phyloP scores from a whole-genome alignment of 257 asterid species.

The Fraxinus cuspidata region DNA sequence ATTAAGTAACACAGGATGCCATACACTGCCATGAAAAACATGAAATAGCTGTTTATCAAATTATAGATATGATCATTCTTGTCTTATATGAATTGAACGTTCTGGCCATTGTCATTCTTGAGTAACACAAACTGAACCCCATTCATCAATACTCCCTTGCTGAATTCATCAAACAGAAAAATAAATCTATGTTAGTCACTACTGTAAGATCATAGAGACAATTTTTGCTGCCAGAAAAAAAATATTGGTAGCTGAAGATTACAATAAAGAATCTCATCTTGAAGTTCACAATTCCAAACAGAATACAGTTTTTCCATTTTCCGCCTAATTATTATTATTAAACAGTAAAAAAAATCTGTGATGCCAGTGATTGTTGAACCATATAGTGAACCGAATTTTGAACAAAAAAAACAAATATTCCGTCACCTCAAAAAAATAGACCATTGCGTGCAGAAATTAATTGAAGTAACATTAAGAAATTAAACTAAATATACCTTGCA shows the following conservation, averaged over 20 bases:
- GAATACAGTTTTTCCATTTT: not conserved
- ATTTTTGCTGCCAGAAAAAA: too few species aligned
- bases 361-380: not conserved
- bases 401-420: too few species aligned
- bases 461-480: constrained; percentile 1
- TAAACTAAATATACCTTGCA: constrained; percentile 60
- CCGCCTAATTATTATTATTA: constrained; percentile 15
- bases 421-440: not conserved
- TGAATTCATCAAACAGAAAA: too few species aligned
- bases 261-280: not conserved
- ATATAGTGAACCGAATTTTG: not conserved
- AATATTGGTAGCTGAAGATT: too few species aligned
- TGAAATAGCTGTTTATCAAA: not conserved
- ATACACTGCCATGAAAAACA: not conserved
- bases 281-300: not conserved
- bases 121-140: too few species aligned
- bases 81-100: not conserved
- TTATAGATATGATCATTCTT: not conserved
- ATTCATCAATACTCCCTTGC: too few species aligned
- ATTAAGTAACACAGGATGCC: not conserved
- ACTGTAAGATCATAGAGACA: too few species aligned
- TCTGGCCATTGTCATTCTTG: too few species aligned
- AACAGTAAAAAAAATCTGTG: not conserved
- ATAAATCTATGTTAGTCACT: too few species aligned
- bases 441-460: constrained; percentile 7